Evolutionary conservation across 805 yeast species (phyloP), one percentile per base, ranked within the genome.

Genomic region (Maudiozyma pseudohumilis): DNA sequence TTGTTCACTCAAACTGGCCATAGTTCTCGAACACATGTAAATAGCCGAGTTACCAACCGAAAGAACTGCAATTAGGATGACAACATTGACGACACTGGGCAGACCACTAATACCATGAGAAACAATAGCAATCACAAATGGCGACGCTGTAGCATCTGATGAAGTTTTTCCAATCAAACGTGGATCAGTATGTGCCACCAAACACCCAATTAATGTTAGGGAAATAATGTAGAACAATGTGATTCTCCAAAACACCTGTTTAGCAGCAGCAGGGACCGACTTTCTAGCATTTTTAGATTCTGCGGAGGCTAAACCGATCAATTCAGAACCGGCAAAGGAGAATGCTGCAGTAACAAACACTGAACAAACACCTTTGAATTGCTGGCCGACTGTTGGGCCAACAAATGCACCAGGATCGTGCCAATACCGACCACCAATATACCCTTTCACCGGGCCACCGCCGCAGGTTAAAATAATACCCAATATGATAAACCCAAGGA

Each of bases 21-120:
- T 55, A 17, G 81, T 72, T 64, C 88, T 74, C 5, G 86, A 77
- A 42, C 77, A 68, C 4, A 77, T 82, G 47, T 71, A 80, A 7
- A 80, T 78, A n/a, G 80, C 69, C 5, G 85, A 72, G 52, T 80
- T 79, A 40, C 82, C 85, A 32, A 79, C 87, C 10, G 86, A 78
- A 34, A 78, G 54, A 19, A 77, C 78, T 5, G 87, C 72, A 38
- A 79, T 63, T 49, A 80, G 61, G 43, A 80, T 77, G 35, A 80
- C 80, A 6, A 74, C 83, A 51, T 80, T 80, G 62, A 80, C 66
- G 24, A 80, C 72, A 29, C 74, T 66, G 18, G 84, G 84, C 34
- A 78, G 59, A 30, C 78, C 86, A 22, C 57, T 61, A 45, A 77
- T 76, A 41, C 84, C 83, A 20, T 80, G 81, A 35, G 69, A 66